Evolutionary conservation across 352 stramenopile species (phyloP), one percentile per base, ranked within the genome.

Genomic region (Blastocystis hominis): DNA sequence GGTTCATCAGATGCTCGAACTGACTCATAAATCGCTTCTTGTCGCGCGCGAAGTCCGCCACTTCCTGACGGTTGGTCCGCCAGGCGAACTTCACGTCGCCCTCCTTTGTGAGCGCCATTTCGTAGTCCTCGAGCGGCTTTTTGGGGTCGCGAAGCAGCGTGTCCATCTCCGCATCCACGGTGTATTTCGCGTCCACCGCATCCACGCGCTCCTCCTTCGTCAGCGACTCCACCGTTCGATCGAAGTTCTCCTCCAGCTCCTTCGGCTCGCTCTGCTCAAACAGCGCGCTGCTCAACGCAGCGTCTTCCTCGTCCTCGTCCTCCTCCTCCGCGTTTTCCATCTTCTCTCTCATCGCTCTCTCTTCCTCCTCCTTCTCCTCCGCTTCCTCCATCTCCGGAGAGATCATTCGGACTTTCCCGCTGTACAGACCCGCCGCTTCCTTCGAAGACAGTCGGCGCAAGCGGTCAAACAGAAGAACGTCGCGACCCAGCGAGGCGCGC

Each of bases 121-220:
- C 64, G n/a, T 50, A 55, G 38, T 76, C 64, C n/a, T 55, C 1
- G 17, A 76, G 64, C 24, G 64, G 64, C 47, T 76, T 76, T n/a
- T 55, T 76, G 1, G 64, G 36, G 44, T 76, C 64, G 9, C 64
- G 64, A 10, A 40, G 13, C 42, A 76, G 2, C 47, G 36, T 20
- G 47, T 76, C 64, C 64, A 76, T 76, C 9, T 2, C 64, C n/a
- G 64, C 36, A 42, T 72, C 24, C 63, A 72, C 63, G 9, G 50
- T 20, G 42, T 44, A 42, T 2, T 44, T 15, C 10, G 36, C 10
- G 24, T 34, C 36, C 3, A 17, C 64, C 30, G 17, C 17, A 17
- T 15, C 24, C 47, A 30, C 36, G 3, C 15, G 4, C 2, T 34
- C 36, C n/a, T 4, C 47, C 55, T 20, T 34, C 0, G 55, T 20